phyloP scores from a whole-genome alignment of 2,329 filamentous ascomycete species.

The Tolypocladium tropicale region DNA sequence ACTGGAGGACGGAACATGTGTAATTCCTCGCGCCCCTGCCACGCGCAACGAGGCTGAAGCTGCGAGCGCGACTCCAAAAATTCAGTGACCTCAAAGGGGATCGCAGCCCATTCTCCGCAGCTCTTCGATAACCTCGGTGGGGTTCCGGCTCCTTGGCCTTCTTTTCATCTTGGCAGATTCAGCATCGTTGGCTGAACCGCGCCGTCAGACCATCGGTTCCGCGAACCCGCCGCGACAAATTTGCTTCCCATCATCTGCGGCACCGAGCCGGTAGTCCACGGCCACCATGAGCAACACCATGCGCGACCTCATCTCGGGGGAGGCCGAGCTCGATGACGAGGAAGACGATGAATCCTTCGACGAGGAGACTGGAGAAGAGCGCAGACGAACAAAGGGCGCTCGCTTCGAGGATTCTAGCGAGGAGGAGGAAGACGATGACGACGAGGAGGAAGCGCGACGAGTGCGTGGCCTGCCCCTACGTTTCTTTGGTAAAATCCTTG shows the following conservation, averaged over 20 bases:
- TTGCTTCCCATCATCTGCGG: not conserved
- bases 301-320: conserved; percentile 70
- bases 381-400: conserved; percentile 26
- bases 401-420: conserved; percentile 74
- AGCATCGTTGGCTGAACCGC: not conserved
- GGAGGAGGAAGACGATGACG: conserved; percentile 86
- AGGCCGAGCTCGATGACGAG: conserved; percentile 78
- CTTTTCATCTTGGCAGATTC: not conserved
- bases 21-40: conserved; percentile 8
- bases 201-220: not conserved
- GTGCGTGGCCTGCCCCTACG: conserved; percentile 33
- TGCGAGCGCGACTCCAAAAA: conserved; percentile 15
- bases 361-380: conserved; percentile 58
- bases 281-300: conserved; percentile 51
- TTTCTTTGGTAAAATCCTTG: not conserved
- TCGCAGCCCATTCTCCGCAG: conserved; percentile 1
- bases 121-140: conserved; percentile 4
- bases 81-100: conserved; percentile 10
- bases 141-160: not conserved
- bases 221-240: not conserved
- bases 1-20: conserved; percentile 2
- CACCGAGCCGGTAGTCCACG: not conserved
- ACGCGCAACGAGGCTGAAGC: conserved; percentile 16
- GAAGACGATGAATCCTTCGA: conserved; percentile 78
- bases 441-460: conserved; percentile 71